phyloP scores from a whole-genome alignment of 371 early-diverging fungal species.

The Rhizomucor pusillus region DNA sequence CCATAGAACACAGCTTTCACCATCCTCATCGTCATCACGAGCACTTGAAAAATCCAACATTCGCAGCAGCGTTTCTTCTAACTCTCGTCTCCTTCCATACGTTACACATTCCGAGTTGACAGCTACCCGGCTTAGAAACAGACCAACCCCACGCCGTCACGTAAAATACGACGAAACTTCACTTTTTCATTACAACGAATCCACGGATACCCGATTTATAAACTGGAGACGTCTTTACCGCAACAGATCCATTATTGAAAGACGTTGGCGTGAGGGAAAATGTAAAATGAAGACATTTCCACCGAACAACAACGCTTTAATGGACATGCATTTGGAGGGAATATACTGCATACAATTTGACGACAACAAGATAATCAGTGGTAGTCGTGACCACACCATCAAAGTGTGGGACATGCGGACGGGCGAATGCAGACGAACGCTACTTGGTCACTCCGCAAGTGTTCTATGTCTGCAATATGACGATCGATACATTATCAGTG shows the following conservation, averaged over 20 bases:
- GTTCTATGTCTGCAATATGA: conserved; percentile 85
- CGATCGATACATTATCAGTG: conserved; percentile 72
- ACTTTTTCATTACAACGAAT: conserved; percentile 32
- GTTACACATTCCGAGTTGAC: conserved; percentile 14
- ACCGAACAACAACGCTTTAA: conserved; percentile 7
- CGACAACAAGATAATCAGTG: conserved; percentile 65
- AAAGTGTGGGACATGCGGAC: conserved; percentile 80
- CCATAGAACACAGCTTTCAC: conserved; percentile 3
- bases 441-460: conserved; percentile 76
- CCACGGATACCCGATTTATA: conserved; percentile 41
- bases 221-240: conserved; percentile 71
- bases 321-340: conserved; percentile 81
- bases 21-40: background rate
- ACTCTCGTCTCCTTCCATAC: conserved; percentile 7
- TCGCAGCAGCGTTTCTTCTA: conserved; percentile 17
- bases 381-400: conserved; percentile 82
- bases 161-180: conserved; percentile 33
- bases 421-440: conserved; percentile 53
- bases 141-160: conserved; percentile 23
- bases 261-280: conserved; percentile 69
- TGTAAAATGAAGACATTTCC: conserved; percentile 58
- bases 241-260: conserved; percentile 53
- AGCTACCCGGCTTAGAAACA: conserved; percentile 16
- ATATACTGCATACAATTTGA: conserved; percentile 93
- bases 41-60: background rate